phyloP scores from a whole-genome alignment of 176 grass and related monocot species.

The Oryza meyeriana region DNA sequence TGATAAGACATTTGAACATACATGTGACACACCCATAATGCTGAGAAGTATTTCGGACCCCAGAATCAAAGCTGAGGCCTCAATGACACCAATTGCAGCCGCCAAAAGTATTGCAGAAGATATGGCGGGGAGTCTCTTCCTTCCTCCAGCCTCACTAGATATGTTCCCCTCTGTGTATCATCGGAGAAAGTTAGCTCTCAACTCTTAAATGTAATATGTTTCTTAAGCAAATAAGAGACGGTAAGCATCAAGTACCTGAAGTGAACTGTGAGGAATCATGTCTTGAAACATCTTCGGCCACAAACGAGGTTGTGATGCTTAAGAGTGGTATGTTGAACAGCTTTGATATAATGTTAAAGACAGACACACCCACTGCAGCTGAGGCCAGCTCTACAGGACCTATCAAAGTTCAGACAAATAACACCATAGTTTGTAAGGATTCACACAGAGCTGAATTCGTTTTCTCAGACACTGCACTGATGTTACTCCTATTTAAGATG shows the following conservation, averaged over 20 bases:
- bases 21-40: conserved; percentile 56
- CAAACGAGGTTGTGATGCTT: conserved; percentile 79
- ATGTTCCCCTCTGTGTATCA: background rate
- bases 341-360: conserved; percentile 78
- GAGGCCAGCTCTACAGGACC: conserved; percentile 70
- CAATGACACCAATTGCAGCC: conserved; percentile 48
- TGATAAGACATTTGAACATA: conserved; percentile 40
- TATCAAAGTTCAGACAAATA: conserved; percentile 20
- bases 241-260: conserved; percentile 23
- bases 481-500: background rate
- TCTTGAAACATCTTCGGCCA: conserved; percentile 77
- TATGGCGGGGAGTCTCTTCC: conserved; percentile 49
- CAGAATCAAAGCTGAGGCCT: conserved; percentile 54
- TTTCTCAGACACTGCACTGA: background rate
- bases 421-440: background rate
- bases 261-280: conserved; percentile 25
- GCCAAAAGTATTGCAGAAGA: conserved; percentile 61
- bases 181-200: conserved; percentile 13
- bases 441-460: background rate
- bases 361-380: conserved; percentile 56
- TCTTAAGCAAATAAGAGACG: background rate
- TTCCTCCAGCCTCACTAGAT: background rate
- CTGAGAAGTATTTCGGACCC: conserved; percentile 52
- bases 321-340: conserved; percentile 75
- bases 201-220: background rate